phyloP scores from a whole-genome alignment of 176 grass and related monocot genomes.

The Musa acuminata region DNA sequence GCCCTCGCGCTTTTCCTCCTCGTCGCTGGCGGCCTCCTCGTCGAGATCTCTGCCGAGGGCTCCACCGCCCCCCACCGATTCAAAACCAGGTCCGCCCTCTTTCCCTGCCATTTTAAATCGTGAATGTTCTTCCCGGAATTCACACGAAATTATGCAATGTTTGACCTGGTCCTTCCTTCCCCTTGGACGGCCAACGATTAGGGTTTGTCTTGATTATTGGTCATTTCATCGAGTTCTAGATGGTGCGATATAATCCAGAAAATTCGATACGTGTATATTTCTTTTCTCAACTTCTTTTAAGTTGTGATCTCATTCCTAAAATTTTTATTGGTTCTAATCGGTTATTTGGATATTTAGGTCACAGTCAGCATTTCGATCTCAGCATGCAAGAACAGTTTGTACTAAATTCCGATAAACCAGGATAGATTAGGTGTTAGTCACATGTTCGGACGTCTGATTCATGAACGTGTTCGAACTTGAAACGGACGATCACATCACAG shows the following conservation, averaged over 20 bases:
- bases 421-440: background rate
- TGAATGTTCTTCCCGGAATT: background rate
- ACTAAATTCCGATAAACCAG: background rate
- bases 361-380: too few species aligned
- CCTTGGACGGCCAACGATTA: background rate
- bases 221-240: background rate
- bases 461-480: background rate
- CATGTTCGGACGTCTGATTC: background rate
- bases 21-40: slow-evolving; percentile 34
- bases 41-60: slow-evolving; percentile 60
- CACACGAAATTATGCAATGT: background rate
- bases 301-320: too few species aligned
- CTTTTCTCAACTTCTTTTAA: too few species aligned
- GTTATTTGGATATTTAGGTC: too few species aligned
- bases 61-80: slow-evolving; percentile 31
- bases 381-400: background rate
- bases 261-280: background rate
- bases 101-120: too few species aligned
- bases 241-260: background rate
- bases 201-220: background rate
- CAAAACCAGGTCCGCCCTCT: slow-evolving; percentile 41
- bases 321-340: too few species aligned
- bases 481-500: background rate
- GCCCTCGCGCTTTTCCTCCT: slow-evolving; percentile 34
- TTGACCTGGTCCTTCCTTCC: background rate